Percentiles rank a stretch among this genome's conserved stretches.
Evolutionary conservation across 768 basidiomycete genomes (phyloP).

Genomic region (Agrocybe praecox): DNA sequence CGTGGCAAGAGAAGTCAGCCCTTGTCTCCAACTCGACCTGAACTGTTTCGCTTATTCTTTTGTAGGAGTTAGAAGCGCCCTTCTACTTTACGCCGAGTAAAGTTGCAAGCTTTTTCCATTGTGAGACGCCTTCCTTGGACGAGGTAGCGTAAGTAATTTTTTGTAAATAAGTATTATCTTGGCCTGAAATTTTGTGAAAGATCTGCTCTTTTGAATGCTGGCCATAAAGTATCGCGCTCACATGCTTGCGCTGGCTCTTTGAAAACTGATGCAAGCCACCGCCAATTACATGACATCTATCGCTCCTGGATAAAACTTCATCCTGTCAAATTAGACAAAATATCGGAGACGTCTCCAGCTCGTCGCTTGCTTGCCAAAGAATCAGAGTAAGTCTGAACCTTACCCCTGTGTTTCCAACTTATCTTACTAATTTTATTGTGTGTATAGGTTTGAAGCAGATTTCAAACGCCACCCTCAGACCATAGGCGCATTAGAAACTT

Average conservation of each 20-base stretch:
- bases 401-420: neutral
- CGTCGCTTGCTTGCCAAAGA: constrained; percentile 67
- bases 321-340: constrained; percentile 84
- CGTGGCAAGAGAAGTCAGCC: constrained; percentile 79
- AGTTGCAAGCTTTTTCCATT: constrained; percentile 83
- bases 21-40: neutral
- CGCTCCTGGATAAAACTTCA: constrained; percentile 82
- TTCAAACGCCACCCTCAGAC: constrained; percentile 76
- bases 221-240: constrained; percentile 84
- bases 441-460: constrained; percentile 59
- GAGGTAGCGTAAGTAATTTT: constrained; percentile 66
- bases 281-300: constrained; percentile 79
- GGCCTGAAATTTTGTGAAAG: constrained; percentile 38
- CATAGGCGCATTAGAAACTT: constrained; percentile 57
- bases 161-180: neutral
- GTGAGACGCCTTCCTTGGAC: constrained; percentile 71
- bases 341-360: constrained; percentile 75
- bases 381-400: constrained; percentile 56
- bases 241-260: constrained; percentile 89
- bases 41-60: constrained; percentile 1
- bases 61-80: constrained; percentile 71
- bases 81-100: constrained; percentile 90
- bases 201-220: constrained; percentile 87
- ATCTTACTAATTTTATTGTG: constrained; percentile 2
- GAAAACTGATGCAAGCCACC: constrained; percentile 81